These are phyloP conservation scores for Phlyctochytrium planicorne DNA, from an alignment of 192 early-diverging fungal species.

Conservation along the genomic window DNA sequence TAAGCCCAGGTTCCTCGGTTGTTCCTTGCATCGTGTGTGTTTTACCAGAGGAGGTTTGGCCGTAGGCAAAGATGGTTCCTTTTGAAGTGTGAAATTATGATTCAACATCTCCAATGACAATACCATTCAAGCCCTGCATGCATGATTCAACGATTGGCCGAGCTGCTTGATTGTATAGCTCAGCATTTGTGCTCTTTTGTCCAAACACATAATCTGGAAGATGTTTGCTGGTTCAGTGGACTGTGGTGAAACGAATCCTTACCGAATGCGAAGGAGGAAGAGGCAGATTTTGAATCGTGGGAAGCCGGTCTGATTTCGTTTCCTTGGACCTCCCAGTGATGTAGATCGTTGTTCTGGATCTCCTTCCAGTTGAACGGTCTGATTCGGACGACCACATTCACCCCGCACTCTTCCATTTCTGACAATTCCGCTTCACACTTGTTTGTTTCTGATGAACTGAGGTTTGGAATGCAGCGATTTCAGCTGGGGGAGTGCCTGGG, in stretches of 20 bases:
- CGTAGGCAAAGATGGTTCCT: constrained; percentile 98
- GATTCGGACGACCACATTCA: constrained; percentile 18
- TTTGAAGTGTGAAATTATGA: background rate
- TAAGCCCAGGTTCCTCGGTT: constrained; percentile 63
- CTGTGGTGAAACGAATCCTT: background rate
- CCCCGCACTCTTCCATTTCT: background rate
- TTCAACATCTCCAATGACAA: background rate
- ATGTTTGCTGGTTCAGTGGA: background rate
- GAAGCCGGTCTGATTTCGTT: background rate
- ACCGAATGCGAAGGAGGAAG: background rate
- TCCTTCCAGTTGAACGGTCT: constrained; percentile 19
- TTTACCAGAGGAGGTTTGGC: constrained; percentile 95
- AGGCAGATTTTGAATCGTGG: background rate
- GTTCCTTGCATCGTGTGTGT: constrained; percentile 73
- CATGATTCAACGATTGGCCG: background rate
- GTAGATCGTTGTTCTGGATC: background rate
- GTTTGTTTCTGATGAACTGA: background rate
- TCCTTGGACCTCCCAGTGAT: background rate
- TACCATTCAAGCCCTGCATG: constrained; percentile 25
- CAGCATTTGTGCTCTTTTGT: background rate
- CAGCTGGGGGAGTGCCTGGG: constrained; percentile 45
- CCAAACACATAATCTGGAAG: background rate
- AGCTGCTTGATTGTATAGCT: background rate
- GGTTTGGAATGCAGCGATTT: constrained; percentile 12
- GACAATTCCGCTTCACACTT: background rate